Percentiles rank a stretch among this genome's conserved stretches.
Conservation (phyloP, 2,329 filamentous ascomycete genomes). For the Epichloe brachyelytri region DNA sequence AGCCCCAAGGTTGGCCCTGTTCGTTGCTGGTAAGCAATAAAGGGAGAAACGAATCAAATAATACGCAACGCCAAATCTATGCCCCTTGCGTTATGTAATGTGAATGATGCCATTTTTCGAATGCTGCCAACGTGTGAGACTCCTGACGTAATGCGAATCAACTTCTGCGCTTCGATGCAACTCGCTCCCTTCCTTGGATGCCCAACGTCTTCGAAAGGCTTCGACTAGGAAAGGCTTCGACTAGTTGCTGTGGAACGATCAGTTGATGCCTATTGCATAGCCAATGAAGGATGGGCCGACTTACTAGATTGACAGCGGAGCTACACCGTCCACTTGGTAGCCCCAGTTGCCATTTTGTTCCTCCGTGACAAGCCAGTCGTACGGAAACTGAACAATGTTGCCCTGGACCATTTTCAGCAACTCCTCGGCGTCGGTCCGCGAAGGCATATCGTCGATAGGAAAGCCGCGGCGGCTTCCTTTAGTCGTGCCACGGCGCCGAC, state of each 20-base stretch:
- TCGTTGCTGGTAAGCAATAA: background rate
- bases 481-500: constrained; percentile 56
- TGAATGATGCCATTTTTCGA: background rate
- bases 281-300: constrained; percentile 19
- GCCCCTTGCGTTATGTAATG: background rate
- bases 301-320: constrained; percentile 94
- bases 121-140: background rate
- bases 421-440: constrained; percentile 64
- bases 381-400: constrained; percentile 81
- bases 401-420: constrained; percentile 75
- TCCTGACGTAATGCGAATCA: constrained; percentile 11
- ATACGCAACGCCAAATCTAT: constrained; percentile 2
- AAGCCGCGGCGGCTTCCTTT: constrained; percentile 54
- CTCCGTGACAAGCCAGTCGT: constrained; percentile 88
- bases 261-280: background rate
- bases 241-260: background rate
- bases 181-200: background rate
- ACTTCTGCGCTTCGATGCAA: constrained; percentile 14
- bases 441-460: constrained; percentile 62
- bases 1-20: background rate
- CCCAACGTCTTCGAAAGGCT: background rate
- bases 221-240: background rate
- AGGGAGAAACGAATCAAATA: background rate
- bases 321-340: constrained; percentile 90
- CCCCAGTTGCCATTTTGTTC: constrained; percentile 93